Conservation (phyloP, 176 grass and related monocot genomes). For the Aegilops bicornis region DNA sequence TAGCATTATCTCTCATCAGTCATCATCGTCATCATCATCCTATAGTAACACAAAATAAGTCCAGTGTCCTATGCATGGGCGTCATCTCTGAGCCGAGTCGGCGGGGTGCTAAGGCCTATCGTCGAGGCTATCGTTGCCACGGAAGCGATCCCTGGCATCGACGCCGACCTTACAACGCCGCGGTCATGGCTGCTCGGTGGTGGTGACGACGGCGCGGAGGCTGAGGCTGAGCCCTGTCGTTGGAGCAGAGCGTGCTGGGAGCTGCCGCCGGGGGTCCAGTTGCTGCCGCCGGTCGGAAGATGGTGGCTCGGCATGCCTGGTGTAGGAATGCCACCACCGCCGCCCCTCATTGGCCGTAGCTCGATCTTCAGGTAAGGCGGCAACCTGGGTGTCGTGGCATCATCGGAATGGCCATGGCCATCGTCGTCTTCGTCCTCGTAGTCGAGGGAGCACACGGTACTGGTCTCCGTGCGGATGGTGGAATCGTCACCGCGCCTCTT, state of each 20-base stretch:
- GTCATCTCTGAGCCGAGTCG: conserved; percentile 9
- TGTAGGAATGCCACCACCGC: not conserved
- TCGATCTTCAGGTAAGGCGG: conserved; percentile 51
- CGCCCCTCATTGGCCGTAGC: conserved; percentile 32
- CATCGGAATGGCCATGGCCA: conserved; percentile 35
- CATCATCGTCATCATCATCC: not conserved
- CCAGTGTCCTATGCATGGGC: not conserved
- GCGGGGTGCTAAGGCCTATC: not conserved
- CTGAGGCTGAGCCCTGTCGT: conserved; percentile 5
- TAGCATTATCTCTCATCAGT: not conserved
- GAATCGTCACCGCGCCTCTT: conserved; percentile 67
- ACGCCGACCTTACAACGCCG: conserved; percentile 38
- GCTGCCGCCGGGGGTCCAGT: conserved; percentile 9
- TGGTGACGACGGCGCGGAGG: conserved; percentile 44
- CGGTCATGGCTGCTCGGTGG: conserved; percentile 10
- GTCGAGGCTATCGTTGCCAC: not conserved
- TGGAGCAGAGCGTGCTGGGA: conserved; percentile 39
- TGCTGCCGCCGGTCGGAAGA: not conserved
- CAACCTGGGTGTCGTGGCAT: conserved; percentile 24
- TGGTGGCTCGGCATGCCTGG: conserved; percentile 17
- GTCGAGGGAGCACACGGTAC: conserved; percentile 89
- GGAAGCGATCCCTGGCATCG: conserved; percentile 31
- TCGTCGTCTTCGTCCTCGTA: conserved; percentile 61
- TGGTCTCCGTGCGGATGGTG: conserved; percentile 80
- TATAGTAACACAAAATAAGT: not conserved